These are phyloP conservation scores for Pholiota conissans DNA, from an alignment of 768 basidiomycete genomes.

Conservation along the genomic window DNA sequence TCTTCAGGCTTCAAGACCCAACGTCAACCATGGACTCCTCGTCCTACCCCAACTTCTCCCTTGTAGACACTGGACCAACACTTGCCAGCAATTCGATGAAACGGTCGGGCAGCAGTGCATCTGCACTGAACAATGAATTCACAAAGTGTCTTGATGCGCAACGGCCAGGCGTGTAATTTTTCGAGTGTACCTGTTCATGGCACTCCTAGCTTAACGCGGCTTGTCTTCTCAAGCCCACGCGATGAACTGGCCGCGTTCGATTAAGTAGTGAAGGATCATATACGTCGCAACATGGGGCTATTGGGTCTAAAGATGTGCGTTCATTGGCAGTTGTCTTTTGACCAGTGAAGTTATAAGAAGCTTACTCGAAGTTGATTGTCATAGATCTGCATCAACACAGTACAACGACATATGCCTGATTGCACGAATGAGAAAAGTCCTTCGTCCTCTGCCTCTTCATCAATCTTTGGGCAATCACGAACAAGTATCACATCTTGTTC, in stretches of 20 bases:
- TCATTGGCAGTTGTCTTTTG: not conserved
- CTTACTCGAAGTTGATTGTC: not conserved
- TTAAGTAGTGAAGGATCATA: conserved; percentile 10
- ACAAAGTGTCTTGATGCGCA: no score
- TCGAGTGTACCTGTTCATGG: no score
- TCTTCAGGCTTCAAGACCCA: no score
- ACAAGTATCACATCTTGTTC: not conserved
- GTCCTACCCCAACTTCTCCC: no score
- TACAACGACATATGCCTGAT: conserved; percentile 4
- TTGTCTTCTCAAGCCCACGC: no score
- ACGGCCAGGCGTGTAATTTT: no score
- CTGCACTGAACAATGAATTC: no score
- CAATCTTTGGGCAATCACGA: not conserved
- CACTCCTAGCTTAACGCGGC: no score
- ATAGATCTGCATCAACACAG: conserved; percentile 3
- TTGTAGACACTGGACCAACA: no score
- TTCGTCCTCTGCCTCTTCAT: conserved; percentile 2
- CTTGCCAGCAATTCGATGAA: no score
- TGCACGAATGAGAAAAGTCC: conserved; percentile 8
- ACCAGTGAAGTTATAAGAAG: not conserved
- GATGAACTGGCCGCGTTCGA: not conserved
- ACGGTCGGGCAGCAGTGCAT: no score
- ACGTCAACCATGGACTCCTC: no score
- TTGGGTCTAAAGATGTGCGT: not conserved
- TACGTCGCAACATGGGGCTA: conserved; percentile 13